These are phyloP conservation scores for Podila horticola DNA, from an alignment of 192 early-diverging fungal species.

Conservation along the genomic window DNA sequence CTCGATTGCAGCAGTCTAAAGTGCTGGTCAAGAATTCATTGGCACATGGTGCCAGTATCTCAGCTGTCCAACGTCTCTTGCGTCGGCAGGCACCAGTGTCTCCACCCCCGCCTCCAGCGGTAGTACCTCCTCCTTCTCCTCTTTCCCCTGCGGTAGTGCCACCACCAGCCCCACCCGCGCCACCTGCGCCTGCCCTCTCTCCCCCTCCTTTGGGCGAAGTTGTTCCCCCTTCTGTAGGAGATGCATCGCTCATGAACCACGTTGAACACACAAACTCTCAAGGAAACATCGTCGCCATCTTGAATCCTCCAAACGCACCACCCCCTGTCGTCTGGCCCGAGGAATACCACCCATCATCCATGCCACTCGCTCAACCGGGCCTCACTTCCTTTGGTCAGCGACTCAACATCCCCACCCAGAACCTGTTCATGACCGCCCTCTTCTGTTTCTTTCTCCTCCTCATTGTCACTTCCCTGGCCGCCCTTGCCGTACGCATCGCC, in stretches of 20 bases:
- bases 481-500: conserved; percentile 15
- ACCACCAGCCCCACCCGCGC: not conserved
- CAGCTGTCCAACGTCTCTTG: not conserved
- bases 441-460: conserved; percentile 41
- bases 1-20: not conserved
- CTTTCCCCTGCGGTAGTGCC: not conserved
- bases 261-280: not conserved
- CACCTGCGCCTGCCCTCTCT: not conserved
- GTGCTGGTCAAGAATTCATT: not conserved
- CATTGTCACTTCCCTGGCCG: conserved; percentile 23
- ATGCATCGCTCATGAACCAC: conserved; percentile 30
- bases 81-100: not conserved
- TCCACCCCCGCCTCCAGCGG: not conserved
- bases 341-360: conserved; percentile 4
- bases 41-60: not conserved
- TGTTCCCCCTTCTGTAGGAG: conserved; percentile 7
- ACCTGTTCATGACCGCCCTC: conserved; percentile 49
- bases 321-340: conserved; percentile 9
- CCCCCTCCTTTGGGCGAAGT: not conserved
- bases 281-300: not conserved
- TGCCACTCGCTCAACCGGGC: conserved; percentile 10
- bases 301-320: not conserved
- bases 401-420: conserved; percentile 39
- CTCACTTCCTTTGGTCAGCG: conserved; percentile 37
- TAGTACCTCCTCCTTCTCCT: not conserved